Evolutionary conservation across 73 alveolate species (phyloP).

Genomic region (Paraurostyla sp.): DNA sequence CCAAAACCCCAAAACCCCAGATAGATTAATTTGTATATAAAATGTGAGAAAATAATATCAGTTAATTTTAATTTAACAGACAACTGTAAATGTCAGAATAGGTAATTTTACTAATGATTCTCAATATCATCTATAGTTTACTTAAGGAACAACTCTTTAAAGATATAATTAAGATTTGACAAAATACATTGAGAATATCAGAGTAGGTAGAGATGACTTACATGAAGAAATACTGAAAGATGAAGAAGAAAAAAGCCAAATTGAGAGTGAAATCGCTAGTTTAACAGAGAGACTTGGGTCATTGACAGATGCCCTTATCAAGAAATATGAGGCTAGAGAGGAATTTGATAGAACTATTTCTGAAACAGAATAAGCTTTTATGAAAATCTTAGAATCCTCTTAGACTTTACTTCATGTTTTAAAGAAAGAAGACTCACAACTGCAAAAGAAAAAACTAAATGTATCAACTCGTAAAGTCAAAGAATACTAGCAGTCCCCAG

Average conservation of each 20-base stretch:
- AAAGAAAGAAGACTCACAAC: slow-evolving; percentile 76
- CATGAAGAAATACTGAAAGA: slow-evolving; percentile 53
- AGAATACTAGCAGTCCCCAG: slow-evolving; percentile 10
- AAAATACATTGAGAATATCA: slow-evolving; percentile 61
- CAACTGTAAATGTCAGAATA: slow-evolving; percentile 20
- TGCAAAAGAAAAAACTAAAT: slow-evolving; percentile 63
- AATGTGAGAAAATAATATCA: background rate
- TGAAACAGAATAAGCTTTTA: slow-evolving; percentile 80
- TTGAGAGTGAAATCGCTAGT: slow-evolving; percentile 64
- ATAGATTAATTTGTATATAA: no score
- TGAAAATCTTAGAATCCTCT: slow-evolving; percentile 87
- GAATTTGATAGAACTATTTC: slow-evolving; percentile 79
- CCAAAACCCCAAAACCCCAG: slow-evolving; percentile 44
- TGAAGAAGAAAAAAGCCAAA: slow-evolving; percentile 49
- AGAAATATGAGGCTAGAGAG: slow-evolving; percentile 68
- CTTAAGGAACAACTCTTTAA: slow-evolving; percentile 72
- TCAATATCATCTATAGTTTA: slow-evolving; percentile 1
- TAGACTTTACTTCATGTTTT: slow-evolving; percentile 91
- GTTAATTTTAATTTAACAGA: slow-evolving; percentile 23
- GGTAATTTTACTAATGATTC: background rate
- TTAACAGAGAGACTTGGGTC: slow-evolving; percentile 56
- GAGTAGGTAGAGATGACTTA: slow-evolving; percentile 64
- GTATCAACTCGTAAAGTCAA: slow-evolving; percentile 49
- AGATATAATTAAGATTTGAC: slow-evolving; percentile 64
- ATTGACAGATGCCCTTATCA: slow-evolving; percentile 46